Evolutionary conservation across 108 stramenopile genomes (phyloP).

Genomic region (Pseudonitzschia multistriata): DNA sequence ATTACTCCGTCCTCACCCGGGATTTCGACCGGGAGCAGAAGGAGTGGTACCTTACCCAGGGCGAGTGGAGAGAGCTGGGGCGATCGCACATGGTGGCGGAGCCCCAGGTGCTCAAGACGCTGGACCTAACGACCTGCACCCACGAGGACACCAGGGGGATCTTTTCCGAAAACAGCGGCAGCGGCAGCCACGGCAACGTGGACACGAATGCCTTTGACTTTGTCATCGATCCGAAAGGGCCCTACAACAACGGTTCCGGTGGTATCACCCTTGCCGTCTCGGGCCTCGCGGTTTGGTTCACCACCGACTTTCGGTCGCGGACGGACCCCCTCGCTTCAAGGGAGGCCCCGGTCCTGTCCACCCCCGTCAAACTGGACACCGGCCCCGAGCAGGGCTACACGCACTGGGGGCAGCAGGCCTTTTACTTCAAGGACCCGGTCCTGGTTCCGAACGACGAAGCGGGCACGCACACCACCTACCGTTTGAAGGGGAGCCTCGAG

Average conservation of each 20-base stretch:
- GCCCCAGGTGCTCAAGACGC: slow-evolving; percentile 64
- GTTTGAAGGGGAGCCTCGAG: slow-evolving; percentile 66
- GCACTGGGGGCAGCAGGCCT: slow-evolving; percentile 98
- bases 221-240: slow-evolving; percentile 51
- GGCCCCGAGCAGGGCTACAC: slow-evolving; percentile 93
- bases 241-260: too few species aligned
- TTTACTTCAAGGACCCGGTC: slow-evolving; percentile 69
- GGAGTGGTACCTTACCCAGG: slow-evolving; percentile 88
- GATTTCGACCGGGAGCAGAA: slow-evolving; percentile 92
- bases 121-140: slow-evolving; percentile 93
- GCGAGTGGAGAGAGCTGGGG: slow-evolving; percentile 89
- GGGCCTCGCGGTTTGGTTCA: slow-evolving; percentile 97
- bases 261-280: too few species aligned
- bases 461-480: slow-evolving; percentile 39
- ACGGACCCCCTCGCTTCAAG: slow-evolving; percentile 59
- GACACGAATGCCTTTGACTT: slow-evolving; percentile 66
- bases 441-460: slow-evolving; percentile 46
- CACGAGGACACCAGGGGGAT: slow-evolving; percentile 88
- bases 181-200: slow-evolving; percentile 7
- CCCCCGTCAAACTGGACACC: slow-evolving; percentile 82
- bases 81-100: slow-evolving; percentile 75
- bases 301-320: slow-evolving; percentile 88
- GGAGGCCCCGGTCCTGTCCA: slow-evolving; percentile 57
- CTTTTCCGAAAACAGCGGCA: background rate
- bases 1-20: slow-evolving; percentile 76